phyloP scores from a whole-genome alignment of 1,284 basidiomycete genomes.

The Paramarasmius palmivorus region DNA sequence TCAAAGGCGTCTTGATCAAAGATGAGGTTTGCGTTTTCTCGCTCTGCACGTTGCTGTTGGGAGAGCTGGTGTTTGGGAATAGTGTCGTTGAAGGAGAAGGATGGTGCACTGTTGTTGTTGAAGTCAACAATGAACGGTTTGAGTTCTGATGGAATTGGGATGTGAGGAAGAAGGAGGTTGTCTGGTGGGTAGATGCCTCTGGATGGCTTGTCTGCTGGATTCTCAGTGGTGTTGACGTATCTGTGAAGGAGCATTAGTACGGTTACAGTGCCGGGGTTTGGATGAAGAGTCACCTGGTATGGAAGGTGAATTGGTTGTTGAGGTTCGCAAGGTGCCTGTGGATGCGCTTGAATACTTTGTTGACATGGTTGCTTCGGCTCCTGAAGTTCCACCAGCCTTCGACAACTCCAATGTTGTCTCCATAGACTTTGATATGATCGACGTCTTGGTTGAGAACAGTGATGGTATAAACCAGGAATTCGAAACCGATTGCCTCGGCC shows the following conservation, averaged over 20 bases:
- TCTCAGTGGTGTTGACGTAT: conserved; percentile 28
- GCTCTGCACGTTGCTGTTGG: not conserved
- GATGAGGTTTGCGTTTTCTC: no score
- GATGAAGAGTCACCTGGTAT: not conserved
- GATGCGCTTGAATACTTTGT: conserved; percentile 24
- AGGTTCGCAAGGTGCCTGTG: conserved; percentile 6
- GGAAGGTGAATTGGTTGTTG: not conserved
- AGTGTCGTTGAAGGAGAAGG: no score
- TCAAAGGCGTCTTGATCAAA: no score
- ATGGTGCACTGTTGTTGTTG: conserved; percentile 13
- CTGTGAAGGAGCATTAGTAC: conserved; percentile 9
- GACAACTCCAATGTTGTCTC: conserved; percentile 40
- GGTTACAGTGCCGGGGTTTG: not conserved
- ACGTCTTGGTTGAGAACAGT: not conserved
- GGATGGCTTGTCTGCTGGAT: conserved; percentile 43
- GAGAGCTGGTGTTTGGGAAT: not conserved
- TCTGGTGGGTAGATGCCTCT: conserved; percentile 28
- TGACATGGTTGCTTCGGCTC: conserved; percentile 30
- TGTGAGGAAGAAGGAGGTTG: conserved; percentile 30
- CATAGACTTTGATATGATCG: conserved; percentile 25
- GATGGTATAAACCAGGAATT: conserved; percentile 31
- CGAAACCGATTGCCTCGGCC: conserved; percentile 37
- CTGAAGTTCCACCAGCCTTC: conserved; percentile 37
- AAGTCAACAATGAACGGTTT: conserved; percentile 29
- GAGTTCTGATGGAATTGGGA: conserved; percentile 27